A percentile compares a stretch with the other conserved stretches of the same genome.
Evolutionary conservation across 2,329 filamentous ascomycete species (phyloP).

Genomic region (Mycocentrospora acerina): DNA sequence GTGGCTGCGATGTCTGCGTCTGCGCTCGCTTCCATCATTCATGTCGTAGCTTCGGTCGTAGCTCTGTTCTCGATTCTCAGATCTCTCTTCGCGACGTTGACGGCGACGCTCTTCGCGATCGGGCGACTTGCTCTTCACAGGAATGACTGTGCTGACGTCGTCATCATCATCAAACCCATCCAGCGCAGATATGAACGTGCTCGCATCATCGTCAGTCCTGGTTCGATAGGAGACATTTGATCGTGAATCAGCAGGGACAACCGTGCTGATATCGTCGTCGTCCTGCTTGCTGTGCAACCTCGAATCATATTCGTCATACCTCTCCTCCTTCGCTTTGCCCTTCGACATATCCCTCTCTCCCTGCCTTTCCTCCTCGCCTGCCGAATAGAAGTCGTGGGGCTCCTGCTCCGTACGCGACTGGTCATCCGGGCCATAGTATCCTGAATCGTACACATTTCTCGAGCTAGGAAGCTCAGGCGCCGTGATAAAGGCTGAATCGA

Average conservation of each 20-base stretch:
- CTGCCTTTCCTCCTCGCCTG: conserved; percentile 33
- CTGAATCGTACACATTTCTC: conserved; percentile 31
- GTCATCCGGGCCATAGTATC: conserved; percentile 38
- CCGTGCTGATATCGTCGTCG: conserved; percentile 3
- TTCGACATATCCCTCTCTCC: conserved; percentile 22
- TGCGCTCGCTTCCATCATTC: conserved; percentile 31
- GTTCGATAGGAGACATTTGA: conserved; percentile 9
- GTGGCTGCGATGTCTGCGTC: conserved; percentile 37
- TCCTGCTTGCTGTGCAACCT: conserved; percentile 14
- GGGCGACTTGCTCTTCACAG: conserved; percentile 26
- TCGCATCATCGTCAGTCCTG: conserved; percentile 22
- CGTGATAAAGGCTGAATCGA: conserved; percentile 14
- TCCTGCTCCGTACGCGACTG: conserved; percentile 27
- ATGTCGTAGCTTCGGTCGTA: conserved; percentile 39
- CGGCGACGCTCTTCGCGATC: conserved; percentile 35
- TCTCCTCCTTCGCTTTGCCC: conserved; percentile 16
- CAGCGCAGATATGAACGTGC: conserved; percentile 26
- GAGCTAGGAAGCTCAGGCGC: conserved; percentile 14
- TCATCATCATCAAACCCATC: conserved; percentile 27
- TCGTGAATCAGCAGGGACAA: conserved; percentile 11
- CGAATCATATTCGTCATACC: conserved; percentile 18
- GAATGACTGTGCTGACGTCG: conserved; percentile 19
- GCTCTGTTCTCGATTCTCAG: conserved; percentile 34
- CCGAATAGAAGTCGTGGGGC: conserved; percentile 37
- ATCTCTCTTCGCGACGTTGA: conserved; percentile 20